Evolutionary conservation across 352 stramenopile genomes (phyloP).

Genomic region (Globisporangium alternatum): DNA sequence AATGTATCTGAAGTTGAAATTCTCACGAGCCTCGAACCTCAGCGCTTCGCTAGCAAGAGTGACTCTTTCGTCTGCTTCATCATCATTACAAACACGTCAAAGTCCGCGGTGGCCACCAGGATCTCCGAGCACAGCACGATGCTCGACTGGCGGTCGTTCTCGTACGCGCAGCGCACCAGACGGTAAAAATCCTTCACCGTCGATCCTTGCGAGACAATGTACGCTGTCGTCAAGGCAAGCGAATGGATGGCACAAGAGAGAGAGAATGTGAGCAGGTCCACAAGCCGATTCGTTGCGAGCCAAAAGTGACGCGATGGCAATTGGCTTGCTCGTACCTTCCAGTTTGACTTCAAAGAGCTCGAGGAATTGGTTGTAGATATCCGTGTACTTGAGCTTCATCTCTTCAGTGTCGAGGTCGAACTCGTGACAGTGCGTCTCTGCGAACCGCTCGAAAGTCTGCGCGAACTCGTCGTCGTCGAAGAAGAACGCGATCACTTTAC

Average conservation of each 20-base stretch:
- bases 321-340: slow-evolving; percentile 39
- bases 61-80: slow-evolving; percentile 82
- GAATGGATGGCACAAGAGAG: not conserved
- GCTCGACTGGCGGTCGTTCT: slow-evolving; percentile 53
- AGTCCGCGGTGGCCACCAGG: slow-evolving; percentile 71
- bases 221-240: slow-evolving; percentile 29
- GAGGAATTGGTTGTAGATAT: slow-evolving; percentile 79
- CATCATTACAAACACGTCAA: slow-evolving; percentile 82
- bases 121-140: slow-evolving; percentile 74
- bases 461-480: slow-evolving; percentile 81
- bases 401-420: slow-evolving; percentile 74
- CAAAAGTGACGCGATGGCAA: not conserved
- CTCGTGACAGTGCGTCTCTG: slow-evolving; percentile 49
- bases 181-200: slow-evolving; percentile 70
- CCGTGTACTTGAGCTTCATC: slow-evolving; percentile 85
- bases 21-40: not conserved
- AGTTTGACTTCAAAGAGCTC: slow-evolving; percentile 73
- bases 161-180: slow-evolving; percentile 50
- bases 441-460: slow-evolving; percentile 67
- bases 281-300: not conserved
- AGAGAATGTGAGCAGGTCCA: not conserved
- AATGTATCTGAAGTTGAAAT: not conserved
- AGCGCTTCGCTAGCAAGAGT: slow-evolving; percentile 49
- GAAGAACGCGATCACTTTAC: slow-evolving; percentile 74
- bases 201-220: slow-evolving; percentile 52